A percentile compares a stretch with the other conserved stretches of the same genome.
phyloP scores from a whole-genome alignment of 169 alveolate species.

The Perkinsus marinus region DNA sequence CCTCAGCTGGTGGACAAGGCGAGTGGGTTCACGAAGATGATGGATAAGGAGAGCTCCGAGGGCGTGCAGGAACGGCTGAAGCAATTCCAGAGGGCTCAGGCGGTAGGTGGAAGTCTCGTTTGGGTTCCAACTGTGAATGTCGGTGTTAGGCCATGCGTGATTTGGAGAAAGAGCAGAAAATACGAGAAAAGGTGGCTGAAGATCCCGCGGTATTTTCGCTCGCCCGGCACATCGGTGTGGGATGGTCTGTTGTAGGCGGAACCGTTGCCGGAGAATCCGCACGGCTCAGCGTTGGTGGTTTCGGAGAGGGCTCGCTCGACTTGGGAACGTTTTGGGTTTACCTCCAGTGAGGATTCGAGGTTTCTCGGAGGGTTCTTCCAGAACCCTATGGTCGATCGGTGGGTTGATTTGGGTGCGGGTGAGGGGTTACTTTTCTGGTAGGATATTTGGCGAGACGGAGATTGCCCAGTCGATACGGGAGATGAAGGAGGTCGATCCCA shows the following conservation, averaged over 20 bases:
- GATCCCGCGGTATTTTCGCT: neutral
- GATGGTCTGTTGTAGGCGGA: neutral
- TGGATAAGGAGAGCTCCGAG: neutral
- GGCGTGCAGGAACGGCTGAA: neutral
- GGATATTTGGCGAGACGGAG: constrained; percentile 52
- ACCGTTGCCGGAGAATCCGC: neutral
- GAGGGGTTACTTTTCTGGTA: constrained; percentile 26
- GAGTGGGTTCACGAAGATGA: neutral
- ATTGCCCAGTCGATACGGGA: constrained; percentile 55
- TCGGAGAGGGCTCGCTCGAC: neutral
- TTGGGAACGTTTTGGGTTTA: neutral
- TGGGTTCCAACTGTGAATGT: neutral
- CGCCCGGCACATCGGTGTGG: neutral
- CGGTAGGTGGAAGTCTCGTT: neutral
- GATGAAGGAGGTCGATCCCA: constrained; percentile 55
- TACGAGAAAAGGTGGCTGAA: neutral
- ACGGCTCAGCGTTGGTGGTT: neutral
- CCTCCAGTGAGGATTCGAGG: neutral
- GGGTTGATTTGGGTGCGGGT: neutral
- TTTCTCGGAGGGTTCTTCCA: neutral
- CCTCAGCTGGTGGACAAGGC: neutral
- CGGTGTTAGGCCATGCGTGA: neutral
- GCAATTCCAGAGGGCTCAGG: neutral
- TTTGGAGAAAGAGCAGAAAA: neutral
- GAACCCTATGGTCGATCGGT: neutral